A percentile compares a stretch with the other conserved stretches of the same genome.
Evolutionary conservation across 2,329 filamentous ascomycete species (phyloP).

Genomic region (Alternaria longipes): DNA sequence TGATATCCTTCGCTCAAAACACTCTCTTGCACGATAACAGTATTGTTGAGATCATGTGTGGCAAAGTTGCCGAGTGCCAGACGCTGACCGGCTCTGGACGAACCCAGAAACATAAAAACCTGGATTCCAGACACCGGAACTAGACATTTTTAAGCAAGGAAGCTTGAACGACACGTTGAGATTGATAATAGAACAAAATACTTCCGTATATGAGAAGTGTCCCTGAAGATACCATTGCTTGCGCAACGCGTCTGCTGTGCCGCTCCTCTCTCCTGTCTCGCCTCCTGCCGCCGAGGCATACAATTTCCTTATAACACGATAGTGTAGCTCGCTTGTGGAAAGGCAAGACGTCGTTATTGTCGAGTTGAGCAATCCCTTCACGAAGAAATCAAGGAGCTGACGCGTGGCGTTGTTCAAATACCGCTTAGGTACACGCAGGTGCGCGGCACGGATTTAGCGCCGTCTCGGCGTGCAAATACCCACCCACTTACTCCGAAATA

Average conservation of each 20-base stretch:
- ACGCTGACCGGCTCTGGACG: background rate
- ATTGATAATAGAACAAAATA: background rate
- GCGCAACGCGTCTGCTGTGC: background rate
- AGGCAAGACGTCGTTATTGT: background rate
- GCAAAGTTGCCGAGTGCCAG: background rate
- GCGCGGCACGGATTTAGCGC: background rate
- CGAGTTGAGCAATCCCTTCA: slow-evolving; percentile 3
- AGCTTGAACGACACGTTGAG: background rate
- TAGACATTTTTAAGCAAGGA: background rate
- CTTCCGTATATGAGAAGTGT: background rate
- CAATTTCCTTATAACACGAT: background rate
- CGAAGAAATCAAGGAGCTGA: background rate
- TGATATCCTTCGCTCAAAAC: background rate
- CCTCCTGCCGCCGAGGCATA: background rate
- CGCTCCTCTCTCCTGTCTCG: background rate
- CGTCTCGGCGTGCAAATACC: background rate
- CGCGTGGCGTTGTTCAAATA: background rate
- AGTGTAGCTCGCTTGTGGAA: background rate
- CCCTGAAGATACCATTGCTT: background rate
- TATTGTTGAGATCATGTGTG: background rate
- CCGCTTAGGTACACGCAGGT: background rate
- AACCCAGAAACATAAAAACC: background rate
- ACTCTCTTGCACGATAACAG: background rate
- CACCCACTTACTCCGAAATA: background rate
- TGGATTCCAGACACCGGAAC: background rate